Evolutionary conservation across 2,329 filamentous ascomycete species (phyloP).

Genomic region (Cryphonectria nitschkei): DNA sequence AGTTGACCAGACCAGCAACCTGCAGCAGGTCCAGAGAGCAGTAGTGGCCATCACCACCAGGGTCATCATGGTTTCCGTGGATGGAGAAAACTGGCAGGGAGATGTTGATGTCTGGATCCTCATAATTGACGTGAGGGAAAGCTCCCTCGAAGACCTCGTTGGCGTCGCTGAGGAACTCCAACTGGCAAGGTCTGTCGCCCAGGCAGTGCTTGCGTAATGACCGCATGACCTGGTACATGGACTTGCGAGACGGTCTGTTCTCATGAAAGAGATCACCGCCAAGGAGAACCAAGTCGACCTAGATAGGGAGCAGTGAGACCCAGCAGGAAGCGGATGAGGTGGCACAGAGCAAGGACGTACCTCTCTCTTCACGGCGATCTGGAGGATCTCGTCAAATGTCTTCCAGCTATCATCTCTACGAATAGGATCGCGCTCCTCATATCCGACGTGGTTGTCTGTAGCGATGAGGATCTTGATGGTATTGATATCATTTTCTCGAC

Average conservation of each 20-base stretch:
- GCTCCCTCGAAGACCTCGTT: slow-evolving; percentile 87
- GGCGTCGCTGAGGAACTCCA: slow-evolving; percentile 93
- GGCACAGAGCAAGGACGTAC: slow-evolving; percentile 44
- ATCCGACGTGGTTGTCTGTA: slow-evolving; percentile 98
- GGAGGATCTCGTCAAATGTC: slow-evolving; percentile 94
- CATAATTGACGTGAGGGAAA: slow-evolving; percentile 95
- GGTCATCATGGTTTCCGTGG: slow-evolving; percentile 97
- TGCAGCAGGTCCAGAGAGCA: slow-evolving; percentile 91
- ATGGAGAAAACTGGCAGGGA: slow-evolving; percentile 98
- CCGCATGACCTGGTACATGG: slow-evolving; percentile 97
- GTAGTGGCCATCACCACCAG: slow-evolving; percentile 91
- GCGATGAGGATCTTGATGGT: slow-evolving; percentile 93
- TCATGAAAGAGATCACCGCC: slow-evolving; percentile 97
- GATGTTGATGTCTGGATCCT: slow-evolving; percentile 95
- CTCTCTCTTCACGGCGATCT: slow-evolving; percentile 80
- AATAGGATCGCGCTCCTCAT: slow-evolving; percentile 88
- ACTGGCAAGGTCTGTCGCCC: slow-evolving; percentile 91
- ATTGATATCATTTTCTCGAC: slow-evolving; percentile 75
- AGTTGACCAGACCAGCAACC: slow-evolving; percentile 89
- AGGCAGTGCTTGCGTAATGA: slow-evolving; percentile 91
- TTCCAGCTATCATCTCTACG: slow-evolving; percentile 98
- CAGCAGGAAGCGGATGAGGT: slow-evolving; percentile 15
- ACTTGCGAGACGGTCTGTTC: slow-evolving; percentile 93
- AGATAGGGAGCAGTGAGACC: background rate
- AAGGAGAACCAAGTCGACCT: slow-evolving; percentile 94